Evolutionary conservation across 345 rosid genomes (phyloP).

Genomic region (Trapa incisa): DNA sequence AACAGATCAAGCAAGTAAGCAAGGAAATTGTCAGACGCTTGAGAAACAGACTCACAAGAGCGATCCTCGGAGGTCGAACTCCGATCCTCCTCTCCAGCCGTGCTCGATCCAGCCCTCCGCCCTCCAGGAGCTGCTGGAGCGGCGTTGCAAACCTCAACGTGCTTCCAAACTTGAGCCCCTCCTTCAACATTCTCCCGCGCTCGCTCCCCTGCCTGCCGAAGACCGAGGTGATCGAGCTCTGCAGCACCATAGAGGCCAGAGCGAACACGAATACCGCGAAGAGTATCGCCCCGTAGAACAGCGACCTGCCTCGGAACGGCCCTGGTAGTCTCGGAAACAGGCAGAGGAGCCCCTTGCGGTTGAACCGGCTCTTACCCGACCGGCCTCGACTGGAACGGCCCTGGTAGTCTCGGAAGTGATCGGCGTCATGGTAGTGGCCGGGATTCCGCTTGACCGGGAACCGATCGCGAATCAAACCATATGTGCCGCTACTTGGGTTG

Average conservation of each 20-base stretch:
- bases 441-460: constrained; percentile 47
- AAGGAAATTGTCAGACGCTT: not conserved
- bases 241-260: constrained; percentile 61
- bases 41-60: constrained; percentile 48
- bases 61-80: constrained; percentile 70
- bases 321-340: constrained; percentile 14
- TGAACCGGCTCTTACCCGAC: constrained; percentile 20
- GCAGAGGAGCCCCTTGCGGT: constrained; percentile 46
- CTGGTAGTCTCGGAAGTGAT: constrained; percentile 11
- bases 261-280: constrained; percentile 60
- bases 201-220: constrained; percentile 45
- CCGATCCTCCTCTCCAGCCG: constrained; percentile 49
- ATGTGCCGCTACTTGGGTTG: constrained; percentile 1
- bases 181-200: constrained; percentile 22
- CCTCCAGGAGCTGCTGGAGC: constrained; percentile 19
- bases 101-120: constrained; percentile 41
- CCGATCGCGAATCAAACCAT: constrained; percentile 44
- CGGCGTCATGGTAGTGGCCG: constrained; percentile 18
- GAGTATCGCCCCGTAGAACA: constrained; percentile 44
- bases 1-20: constrained; percentile 2
- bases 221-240: constrained; percentile 57
- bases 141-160: constrained; percentile 52
- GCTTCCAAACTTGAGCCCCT: constrained; percentile 45
- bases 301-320: constrained; percentile 43
- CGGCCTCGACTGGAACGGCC: constrained; percentile 34